Conservation (phyloP, 306 rosid species). For the Urtica urens region DNA sequence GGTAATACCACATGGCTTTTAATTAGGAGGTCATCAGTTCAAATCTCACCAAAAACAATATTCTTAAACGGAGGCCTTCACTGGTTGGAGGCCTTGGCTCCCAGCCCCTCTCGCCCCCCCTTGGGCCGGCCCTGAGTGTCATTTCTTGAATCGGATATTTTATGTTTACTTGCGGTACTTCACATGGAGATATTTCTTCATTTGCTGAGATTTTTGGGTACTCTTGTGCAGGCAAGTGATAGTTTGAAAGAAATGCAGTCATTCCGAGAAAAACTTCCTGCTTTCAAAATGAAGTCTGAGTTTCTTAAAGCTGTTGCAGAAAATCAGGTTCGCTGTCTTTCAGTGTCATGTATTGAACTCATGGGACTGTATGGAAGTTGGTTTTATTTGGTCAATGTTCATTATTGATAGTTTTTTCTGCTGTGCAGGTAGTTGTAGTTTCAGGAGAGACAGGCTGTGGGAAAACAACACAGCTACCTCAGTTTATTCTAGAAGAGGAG, state of each 20-base stretch:
- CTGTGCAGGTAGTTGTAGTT: slow-evolving; percentile 74
- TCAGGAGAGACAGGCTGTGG: slow-evolving; percentile 99
- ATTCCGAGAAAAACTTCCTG: slow-evolving; percentile 82
- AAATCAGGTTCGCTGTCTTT: slow-evolving; percentile 58
- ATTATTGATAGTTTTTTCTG: slow-evolving; percentile 15
- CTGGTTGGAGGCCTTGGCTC: no score
- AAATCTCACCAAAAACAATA: no score
- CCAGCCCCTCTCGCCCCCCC: no score
- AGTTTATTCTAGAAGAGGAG: slow-evolving; percentile 82
- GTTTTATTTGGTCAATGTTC: not conserved
- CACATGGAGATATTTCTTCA: no score
- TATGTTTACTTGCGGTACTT: no score
- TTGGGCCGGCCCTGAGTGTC: no score
- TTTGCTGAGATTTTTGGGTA: not conserved
- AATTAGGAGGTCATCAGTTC: no score
- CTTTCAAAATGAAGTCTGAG: slow-evolving; percentile 65
- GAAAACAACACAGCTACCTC: slow-evolving; percentile 92
- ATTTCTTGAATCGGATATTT: no score
- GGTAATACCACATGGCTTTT: no score
- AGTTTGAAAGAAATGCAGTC: slow-evolving; percentile 49
- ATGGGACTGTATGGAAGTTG: not conserved
- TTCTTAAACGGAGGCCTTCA: no score
- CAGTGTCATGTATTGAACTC: not conserved
- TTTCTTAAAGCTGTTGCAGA: slow-evolving; percentile 64
- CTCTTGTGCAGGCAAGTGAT: slow-evolving; percentile 40